A percentile compares a stretch with the other conserved stretches of the same genome.
phyloP scores from a whole-genome alignment of 192 early-diverging fungal genomes.

The Umbelopsis vinacea region DNA sequence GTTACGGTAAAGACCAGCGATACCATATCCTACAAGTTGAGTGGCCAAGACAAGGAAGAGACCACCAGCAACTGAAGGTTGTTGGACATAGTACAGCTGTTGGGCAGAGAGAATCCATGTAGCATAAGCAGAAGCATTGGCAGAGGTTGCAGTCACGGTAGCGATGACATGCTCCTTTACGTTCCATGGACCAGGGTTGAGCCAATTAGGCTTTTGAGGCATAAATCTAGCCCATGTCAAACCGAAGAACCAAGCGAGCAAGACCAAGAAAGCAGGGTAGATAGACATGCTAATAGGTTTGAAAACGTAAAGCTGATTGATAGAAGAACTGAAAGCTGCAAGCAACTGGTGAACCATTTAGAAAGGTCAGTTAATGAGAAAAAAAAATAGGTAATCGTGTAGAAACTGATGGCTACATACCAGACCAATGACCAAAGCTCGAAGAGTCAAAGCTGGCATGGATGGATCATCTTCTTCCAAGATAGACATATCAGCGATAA shows the following conservation, averaged over 20 bases:
- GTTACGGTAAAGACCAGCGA: constrained; percentile 54
- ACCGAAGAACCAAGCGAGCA: constrained; percentile 78
- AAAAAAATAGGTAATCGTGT: neutral
- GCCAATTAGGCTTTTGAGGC: constrained; percentile 46
- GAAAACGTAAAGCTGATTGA: constrained; percentile 81
- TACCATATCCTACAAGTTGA: constrained; percentile 58
- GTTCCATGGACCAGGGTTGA: constrained; percentile 47
- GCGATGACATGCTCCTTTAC: constrained; percentile 39
- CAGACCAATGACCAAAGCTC: constrained; percentile 65
- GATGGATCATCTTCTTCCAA: constrained; percentile 57
- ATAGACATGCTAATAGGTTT: constrained; percentile 74
- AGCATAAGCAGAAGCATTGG: constrained; percentile 68
- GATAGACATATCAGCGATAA: constrained; percentile 35
- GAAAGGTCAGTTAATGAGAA: no score
- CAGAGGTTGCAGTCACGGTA: constrained; percentile 67
- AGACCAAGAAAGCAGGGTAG: constrained; percentile 66
- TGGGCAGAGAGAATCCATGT: constrained; percentile 76
- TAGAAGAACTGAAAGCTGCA: constrained; percentile 56
- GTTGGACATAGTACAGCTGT: constrained; percentile 63
- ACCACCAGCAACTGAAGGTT: constrained; percentile 50
- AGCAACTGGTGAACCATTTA: constrained; percentile 34
- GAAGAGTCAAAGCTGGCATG: constrained; percentile 67
- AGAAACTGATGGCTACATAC: constrained; percentile 28
- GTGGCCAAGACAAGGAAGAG: constrained; percentile 48
- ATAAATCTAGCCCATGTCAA: constrained; percentile 60